Base-by-base conservation (phyloP, 495 filamentous ascomycete species). In the Trichoderma reesei region DNA sequence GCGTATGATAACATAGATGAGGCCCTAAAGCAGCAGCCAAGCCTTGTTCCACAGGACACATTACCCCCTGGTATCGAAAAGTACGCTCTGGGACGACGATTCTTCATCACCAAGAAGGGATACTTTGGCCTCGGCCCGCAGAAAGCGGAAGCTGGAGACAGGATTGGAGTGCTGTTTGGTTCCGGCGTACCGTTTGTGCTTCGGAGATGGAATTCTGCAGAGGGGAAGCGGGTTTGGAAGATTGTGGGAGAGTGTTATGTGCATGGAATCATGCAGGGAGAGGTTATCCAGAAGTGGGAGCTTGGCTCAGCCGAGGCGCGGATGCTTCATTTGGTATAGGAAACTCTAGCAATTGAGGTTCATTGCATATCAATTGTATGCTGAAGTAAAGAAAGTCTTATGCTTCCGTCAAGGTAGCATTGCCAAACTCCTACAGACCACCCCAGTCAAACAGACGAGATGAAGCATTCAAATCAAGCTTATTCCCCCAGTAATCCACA, bases 221-320 rank as follows among this genome's bases (percentile, higher is more conserved):
- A 20, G 10, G 51, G 51, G 1, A 56, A 34, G 26, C 51, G 31
- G 16, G 51, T 26, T 56, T 56, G 51, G 51, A 56, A 14, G 20
- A 56, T 56, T 56, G 26, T 56, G 11, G 26, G 51, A 56, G 51
- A 56, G 11, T 56, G 51, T 16, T 56, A 56, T n/a, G 51, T 56
- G 4, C 51, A 56, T 34, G 51, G 26, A 26, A 56, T 56, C 3
- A 56, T 56, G 51, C 51, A 56, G 26, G 51, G 51, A 10, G 51
- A 56, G 18, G 51, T 56, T 1, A 56, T 56, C 14, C 51, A 33
- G 26, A 4, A 56, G 3, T 56, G 51, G 26, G 51, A 56, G 16
- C 10, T 56, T 20, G 51, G 51, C 10, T 18, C 31, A 34, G 20
- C 26, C 34, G 26, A 56, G 20, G 31, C 51, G 14, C 51, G 26